Base-by-base conservation (phyloP, 306 rosid genomes). In the Sesbania bispinosa region DNA sequence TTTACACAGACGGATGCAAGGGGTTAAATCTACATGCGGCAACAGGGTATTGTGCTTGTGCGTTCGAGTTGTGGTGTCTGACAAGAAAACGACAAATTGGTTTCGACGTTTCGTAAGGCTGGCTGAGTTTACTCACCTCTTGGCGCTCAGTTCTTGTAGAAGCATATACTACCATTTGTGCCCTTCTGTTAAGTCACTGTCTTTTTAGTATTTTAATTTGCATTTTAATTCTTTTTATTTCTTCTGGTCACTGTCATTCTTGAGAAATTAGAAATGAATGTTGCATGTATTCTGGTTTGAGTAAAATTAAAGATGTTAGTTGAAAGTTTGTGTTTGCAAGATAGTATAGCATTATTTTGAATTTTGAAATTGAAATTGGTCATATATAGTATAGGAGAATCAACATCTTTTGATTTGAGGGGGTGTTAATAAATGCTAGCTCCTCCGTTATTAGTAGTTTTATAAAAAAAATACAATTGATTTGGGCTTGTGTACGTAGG, bases 81-180 rank as follows among this genome's bases (percentile, higher is more conserved):
- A 88, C 88, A 85, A 58, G 82, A 79, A 85, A 81, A 81, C 65
- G 93, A 78, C 86, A 88, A 85, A 45, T 41, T 52, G 36, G 61
- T 75, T 63, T 74, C 35, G 54, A 74, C 35, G 78, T 27, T 64
- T 73, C 50, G 26, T 13, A 16, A 27, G n/a, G n/a, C n/a, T n/a
- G 21, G 21, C 38, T 8, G 20, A 50, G 62, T 50, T 33, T 50
- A 26, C 71, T 26, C 24, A 23, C 51, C 0, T 7, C 23, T 64
- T n/a, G n/a, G n/a, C 41, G 14, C 13, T 46, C 4, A n/a, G n/a
- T n/a, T n/a, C n/a, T n/a, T 3, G 14, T n/a, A 1, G 52, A 35
- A 23, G 27, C 39, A 38, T 8, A 33, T 54, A 2, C 15, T 54
- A 8, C 76, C 66, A 9, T 69, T 18, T 50, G 30, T 51, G 46